These are phyloP conservation scores for Lachnellula occidentalis DNA, from an alignment of 2,329 filamentous ascomycete species.

Conservation along the genomic window DNA sequence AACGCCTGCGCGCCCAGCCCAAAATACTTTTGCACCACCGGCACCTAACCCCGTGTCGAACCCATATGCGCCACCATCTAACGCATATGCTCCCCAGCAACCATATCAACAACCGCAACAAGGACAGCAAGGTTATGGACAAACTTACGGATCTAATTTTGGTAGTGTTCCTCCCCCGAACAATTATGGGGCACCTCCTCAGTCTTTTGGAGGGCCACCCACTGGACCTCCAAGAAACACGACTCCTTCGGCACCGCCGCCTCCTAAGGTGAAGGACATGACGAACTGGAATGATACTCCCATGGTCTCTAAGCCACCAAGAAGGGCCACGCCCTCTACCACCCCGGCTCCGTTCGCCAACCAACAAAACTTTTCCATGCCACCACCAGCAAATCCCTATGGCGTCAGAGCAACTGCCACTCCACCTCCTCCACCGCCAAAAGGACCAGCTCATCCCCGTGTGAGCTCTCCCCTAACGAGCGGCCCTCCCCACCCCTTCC, in stretches of 20 bases:
- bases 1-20: constrained; percentile 22
- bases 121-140: constrained; percentile 33
- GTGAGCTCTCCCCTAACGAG: constrained; percentile 64
- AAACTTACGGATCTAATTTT: constrained; percentile 31
- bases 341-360: constrained; percentile 72
- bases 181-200: constrained; percentile 30
- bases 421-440: constrained; percentile 78
- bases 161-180: constrained; percentile 28
- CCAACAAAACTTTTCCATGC: constrained; percentile 51
- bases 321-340: constrained; percentile 62
- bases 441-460: constrained; percentile 64
- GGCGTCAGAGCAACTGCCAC: constrained; percentile 56
- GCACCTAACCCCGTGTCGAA: constrained; percentile 34
- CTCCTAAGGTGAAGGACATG: constrained; percentile 64
- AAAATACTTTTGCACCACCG: constrained; percentile 36
- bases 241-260: constrained; percentile 63
- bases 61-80: constrained; percentile 43
- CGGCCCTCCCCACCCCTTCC: constrained; percentile 46
- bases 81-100: constrained; percentile 35
- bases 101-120: constrained; percentile 34
- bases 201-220: constrained; percentile 46
- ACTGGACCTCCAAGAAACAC: constrained; percentile 58
- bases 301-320: constrained; percentile 70
- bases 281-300: constrained; percentile 95
- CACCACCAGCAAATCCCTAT: constrained; percentile 3